Evolutionary conservation across 148 eudicot species (phyloP).

Genomic region (Chenopodium formosanum): DNA sequence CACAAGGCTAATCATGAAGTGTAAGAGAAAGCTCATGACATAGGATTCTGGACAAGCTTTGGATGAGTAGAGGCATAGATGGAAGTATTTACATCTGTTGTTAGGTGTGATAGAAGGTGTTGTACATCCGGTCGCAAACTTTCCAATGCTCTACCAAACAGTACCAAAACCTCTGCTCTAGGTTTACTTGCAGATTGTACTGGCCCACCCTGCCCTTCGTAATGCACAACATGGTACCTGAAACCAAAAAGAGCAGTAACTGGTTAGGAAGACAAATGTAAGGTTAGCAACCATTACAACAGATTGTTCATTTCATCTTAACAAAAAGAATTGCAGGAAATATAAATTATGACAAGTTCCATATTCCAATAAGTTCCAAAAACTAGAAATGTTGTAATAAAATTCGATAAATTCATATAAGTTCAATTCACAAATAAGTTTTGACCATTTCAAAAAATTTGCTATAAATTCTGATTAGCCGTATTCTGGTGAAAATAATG

Average conservation of each 20-base stretch:
- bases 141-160: conserved; percentile 65
- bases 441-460: not conserved
- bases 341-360: too few species aligned
- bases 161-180: conserved; percentile 63
- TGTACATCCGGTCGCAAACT: conserved; percentile 76
- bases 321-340: too few species aligned
- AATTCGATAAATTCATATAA: not conserved
- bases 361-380: not conserved
- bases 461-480: not conserved
- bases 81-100: conserved; percentile 65
- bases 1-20: not conserved
- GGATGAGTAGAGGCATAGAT: conserved; percentile 88
- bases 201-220: conserved; percentile 93
- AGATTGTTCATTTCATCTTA: not conserved
- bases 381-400: not conserved
- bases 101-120: conserved; percentile 80
- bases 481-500: not conserved
- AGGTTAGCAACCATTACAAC: not conserved
- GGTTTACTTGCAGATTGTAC: conserved; percentile 85
- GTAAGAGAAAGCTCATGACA: conserved; percentile 14
- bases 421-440: not conserved
- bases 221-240: conserved; percentile 87
- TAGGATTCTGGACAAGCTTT: conserved; percentile 38
- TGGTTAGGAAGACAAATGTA: not conserved
- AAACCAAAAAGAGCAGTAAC: conserved; percentile 3